Evolutionary conservation across 148 eudicot species (phyloP).

Genomic region (Rhododendron ovatum): DNA sequence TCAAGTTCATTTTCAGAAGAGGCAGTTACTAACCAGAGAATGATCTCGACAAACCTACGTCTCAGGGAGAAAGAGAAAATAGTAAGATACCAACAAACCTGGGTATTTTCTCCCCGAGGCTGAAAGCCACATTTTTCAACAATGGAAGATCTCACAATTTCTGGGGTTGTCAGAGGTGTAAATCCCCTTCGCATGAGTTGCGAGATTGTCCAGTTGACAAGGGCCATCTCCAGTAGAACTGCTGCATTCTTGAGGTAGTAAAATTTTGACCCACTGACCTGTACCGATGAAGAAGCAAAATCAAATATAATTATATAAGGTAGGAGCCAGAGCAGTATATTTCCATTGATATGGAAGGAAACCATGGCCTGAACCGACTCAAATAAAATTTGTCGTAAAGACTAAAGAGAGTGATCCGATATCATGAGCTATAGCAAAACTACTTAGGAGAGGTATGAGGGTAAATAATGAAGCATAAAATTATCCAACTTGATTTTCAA

Average conservation of each 20-base stretch:
- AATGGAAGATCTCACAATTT: constrained; percentile 75
- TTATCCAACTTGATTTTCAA: neutral
- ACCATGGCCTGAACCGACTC: neutral
- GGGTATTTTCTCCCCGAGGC: constrained; percentile 93
- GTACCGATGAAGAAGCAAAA: constrained; percentile 9
- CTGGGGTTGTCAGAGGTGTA: constrained; percentile 85
- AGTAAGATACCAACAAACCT: constrained; percentile 27
- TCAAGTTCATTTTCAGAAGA: neutral
- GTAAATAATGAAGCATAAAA: neutral
- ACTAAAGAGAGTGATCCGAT: neutral
- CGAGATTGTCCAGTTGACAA: constrained; percentile 79
- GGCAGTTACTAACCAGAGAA: neutral
- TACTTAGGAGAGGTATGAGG: neutral
- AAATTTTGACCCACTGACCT: constrained; percentile 95
- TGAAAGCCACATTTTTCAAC: constrained; percentile 97
- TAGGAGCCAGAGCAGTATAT: neutral
- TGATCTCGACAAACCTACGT: neutral
- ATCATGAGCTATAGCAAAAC: neutral
- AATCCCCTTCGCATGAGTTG: constrained; percentile 80
- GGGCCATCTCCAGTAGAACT: constrained; percentile 84
- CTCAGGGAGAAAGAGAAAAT: neutral
- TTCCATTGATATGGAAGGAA: neutral
- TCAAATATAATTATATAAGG: neutral
- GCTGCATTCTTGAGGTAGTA: constrained; percentile 94
- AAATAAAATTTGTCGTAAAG: neutral